Evolutionary conservation across 495 filamentous ascomycete species (phyloP), one percentile per base, ranked within the genome.

Genomic region (Tuber indicum): DNA sequence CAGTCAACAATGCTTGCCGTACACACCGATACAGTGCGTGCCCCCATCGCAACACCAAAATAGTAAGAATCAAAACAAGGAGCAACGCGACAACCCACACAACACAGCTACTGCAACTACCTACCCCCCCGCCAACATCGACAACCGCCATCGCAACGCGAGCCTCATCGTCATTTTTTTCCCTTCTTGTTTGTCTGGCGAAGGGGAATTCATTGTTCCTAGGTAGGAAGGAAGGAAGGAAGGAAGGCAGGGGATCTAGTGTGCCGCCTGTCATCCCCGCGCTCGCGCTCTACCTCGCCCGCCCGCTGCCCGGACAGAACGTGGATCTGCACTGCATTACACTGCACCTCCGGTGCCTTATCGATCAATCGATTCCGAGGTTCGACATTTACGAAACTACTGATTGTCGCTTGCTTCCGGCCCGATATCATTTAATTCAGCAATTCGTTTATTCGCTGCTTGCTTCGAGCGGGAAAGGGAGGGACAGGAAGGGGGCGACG

Each of bases 21-120:
- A 66, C 39, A 41, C 8, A 62, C 52, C n/a, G 8, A 26, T 58
- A 58, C 58, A 14, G 26, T 62, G 58, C n/a, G 58, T 32, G n/a
- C 58, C 58, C 70, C 39, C 44, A n/a, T 72, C 26, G 23, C 44
- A 42, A n/a, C 44, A 43, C 26, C 71, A 66, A 36, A 66, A 66
- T 16, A 36, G 26, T 32, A 36, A 36, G 58, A 66, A 66, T 66
- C 58, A 66, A 66, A 66, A 66, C 58, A 66, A 66, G 58, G 58
- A 66, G 58, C 58, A 66, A 66, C 58, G 58, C 58, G 58, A 66
- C 58, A 66, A 36, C 58, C 58, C 58, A 62, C 58, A 62, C 58
- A 62, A 62, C 58, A 66, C 58, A 62, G 16, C 19, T 7, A 52
- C 49, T 52, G 49, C 9, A 62, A 36, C 58, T 36, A 26, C 14